These are phyloP conservation scores for Russula sp. DNA, from an alignment of 768 basidiomycete species.

Conservation along the genomic window DNA sequence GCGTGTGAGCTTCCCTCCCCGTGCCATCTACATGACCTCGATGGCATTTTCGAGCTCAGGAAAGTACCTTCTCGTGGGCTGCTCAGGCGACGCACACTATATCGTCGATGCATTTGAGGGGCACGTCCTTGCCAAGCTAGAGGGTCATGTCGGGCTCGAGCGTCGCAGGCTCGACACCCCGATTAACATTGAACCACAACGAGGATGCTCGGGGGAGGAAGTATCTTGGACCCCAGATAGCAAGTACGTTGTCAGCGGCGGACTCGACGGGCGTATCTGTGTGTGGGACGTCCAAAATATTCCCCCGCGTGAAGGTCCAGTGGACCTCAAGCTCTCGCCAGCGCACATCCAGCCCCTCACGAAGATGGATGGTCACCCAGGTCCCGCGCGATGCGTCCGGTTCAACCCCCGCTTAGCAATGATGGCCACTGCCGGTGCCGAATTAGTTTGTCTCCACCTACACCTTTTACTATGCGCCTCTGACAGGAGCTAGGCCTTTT, in stretches of 20 bases:
- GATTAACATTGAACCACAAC: slow-evolving; percentile 54
- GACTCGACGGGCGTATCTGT: slow-evolving; percentile 73
- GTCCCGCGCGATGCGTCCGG: slow-evolving; percentile 75
- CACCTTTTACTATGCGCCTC: background rate
- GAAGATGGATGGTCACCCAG: slow-evolving; percentile 70
- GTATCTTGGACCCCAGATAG: slow-evolving; percentile 93
- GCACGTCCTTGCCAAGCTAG: slow-evolving; percentile 72
- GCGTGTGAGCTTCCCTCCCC: slow-evolving; percentile 75
- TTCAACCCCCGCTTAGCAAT: slow-evolving; percentile 89
- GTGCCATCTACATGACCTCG: slow-evolving; percentile 86
- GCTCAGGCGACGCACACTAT: slow-evolving; percentile 89
- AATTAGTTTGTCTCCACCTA: slow-evolving; percentile 52
- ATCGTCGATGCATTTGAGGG: slow-evolving; percentile 89
- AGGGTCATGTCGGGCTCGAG: slow-evolving; percentile 80
- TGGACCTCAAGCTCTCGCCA: slow-evolving; percentile 50
- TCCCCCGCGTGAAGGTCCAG: slow-evolving; percentile 41
- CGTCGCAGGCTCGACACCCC: slow-evolving; percentile 44
- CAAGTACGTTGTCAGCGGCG: slow-evolving; percentile 81
- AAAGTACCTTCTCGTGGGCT: slow-evolving; percentile 85
- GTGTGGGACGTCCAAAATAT: slow-evolving; percentile 81
- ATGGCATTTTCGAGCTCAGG: slow-evolving; percentile 87
- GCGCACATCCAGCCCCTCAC: slow-evolving; percentile 43
- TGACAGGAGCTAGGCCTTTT: slow-evolving; percentile 41
- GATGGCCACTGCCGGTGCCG: slow-evolving; percentile 78
- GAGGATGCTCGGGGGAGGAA: slow-evolving; percentile 89